phyloP scores from a whole-genome alignment of 164 flowering plant species.

The Echeveria elegans region DNA sequence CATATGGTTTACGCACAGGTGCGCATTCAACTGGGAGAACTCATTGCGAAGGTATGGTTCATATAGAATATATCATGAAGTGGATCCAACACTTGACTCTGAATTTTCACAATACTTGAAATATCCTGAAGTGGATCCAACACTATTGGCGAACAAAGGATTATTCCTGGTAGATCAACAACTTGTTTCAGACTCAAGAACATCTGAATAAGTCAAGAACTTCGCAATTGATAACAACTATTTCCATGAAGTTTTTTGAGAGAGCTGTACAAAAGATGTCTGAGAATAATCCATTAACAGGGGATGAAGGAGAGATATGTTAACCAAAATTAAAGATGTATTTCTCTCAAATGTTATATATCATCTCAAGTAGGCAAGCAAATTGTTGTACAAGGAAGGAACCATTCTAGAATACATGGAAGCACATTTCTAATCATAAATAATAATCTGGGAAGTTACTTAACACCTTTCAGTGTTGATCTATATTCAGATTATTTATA shows the following conservation, averaged over 20 bases:
- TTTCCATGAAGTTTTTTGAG: constrained; percentile 55
- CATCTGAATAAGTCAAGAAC: constrained; percentile 37
- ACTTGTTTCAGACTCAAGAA: constrained; percentile 22
- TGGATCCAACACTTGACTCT: constrained; percentile 75
- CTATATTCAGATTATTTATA: too few species aligned
- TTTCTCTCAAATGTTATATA: too few species aligned
- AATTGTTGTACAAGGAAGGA: too few species aligned
- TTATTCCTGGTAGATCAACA: constrained; percentile 56
- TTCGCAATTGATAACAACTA: constrained; percentile 73
- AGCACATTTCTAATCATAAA: too few species aligned
- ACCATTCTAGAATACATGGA: too few species aligned
- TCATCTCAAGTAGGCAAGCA: too few species aligned
- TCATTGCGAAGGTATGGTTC: constrained; percentile 61
- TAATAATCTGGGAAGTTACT: too few species aligned
- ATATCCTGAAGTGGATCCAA: constrained; percentile 59
- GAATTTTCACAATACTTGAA: constrained; percentile 49
- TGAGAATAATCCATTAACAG: constrained; percentile 65
- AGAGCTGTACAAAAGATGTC: constrained; percentile 50
- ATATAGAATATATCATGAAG: constrained; percentile 59
- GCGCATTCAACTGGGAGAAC: constrained; percentile 86
- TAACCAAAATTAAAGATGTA: too few species aligned
- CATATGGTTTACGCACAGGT: too few species aligned
- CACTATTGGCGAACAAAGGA: constrained; percentile 58
- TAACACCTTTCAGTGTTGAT: too few species aligned
- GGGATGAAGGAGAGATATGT: constrained; percentile 62